Base-by-base conservation (phyloP, 305 asterid species). In the Fraxinus xanthoxyloides region DNA sequence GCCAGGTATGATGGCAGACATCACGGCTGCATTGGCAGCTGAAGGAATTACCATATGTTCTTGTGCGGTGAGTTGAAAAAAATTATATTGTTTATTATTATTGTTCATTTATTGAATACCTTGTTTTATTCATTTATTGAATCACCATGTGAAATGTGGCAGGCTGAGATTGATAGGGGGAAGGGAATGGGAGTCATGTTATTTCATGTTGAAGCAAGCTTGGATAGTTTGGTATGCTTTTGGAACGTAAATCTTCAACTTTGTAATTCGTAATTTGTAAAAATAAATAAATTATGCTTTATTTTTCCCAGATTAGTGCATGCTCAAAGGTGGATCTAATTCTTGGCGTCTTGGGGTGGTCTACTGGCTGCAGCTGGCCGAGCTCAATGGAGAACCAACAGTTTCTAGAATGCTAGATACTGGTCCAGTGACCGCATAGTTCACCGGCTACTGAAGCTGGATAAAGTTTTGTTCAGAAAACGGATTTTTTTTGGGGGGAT, bases 281-380 rank as follows among this genome's bases (percentile, higher is more conserved):
- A 28, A 31, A 13, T 15, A 19, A 75, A 28, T 0, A 24, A 26
- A 3, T 1, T 21, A 7, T 51, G 43, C 17, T 72, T 69, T 70
- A 30, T 46, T 43, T 75, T 23, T 32, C 43, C 77, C 91, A 95
- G 99, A 88, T 90, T 72, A 85, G 75, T 79, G 97, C 92, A 72
- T 92, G 98, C 79, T 84, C 93, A 72, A 89, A 88, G 89, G 87
- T 94, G 86, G 99, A 95, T 82, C 79, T 91, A 75, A 82, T 91
- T 69, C 97, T 95, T 10, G 98, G 99, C 72, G 98, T 95, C 67
- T 82, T 93, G 87, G 97, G 93, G 70, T 95, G 99, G 99, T 95
- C 97, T 38, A 88, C 92, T 2, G 99, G 99, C 56, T 95, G 99
- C 93, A 95, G 98, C 89, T 91, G 93, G 97, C 92, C 86, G 85